phyloP scores from a whole-genome alignment of 2,329 filamentous ascomycete species.

The Chrysoporthe cubensis region DNA sequence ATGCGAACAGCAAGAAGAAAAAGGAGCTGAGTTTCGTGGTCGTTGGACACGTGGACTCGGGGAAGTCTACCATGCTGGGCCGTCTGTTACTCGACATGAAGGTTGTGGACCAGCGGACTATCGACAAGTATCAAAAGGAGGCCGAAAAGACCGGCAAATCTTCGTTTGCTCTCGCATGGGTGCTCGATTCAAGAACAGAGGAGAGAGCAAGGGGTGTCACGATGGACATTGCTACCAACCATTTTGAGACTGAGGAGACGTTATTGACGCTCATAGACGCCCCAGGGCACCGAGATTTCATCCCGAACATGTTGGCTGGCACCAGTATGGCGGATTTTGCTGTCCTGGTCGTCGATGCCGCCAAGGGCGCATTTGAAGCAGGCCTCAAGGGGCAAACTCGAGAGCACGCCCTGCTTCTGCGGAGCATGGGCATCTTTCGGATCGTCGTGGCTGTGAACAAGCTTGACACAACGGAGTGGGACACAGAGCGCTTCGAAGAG shows the following conservation, averaged over 20 bases:
- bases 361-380: slow-evolving; percentile 88
- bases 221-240: slow-evolving; percentile 93
- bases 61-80: slow-evolving; percentile 97
- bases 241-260: slow-evolving; percentile 87
- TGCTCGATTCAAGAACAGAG: slow-evolving; percentile 89
- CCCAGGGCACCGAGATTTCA: slow-evolving; percentile 92
- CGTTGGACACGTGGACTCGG: slow-evolving; percentile 96
- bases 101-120: slow-evolving; percentile 82
- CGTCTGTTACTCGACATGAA: slow-evolving; percentile 88
- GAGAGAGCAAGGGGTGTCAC: slow-evolving; percentile 90
- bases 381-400: slow-evolving; percentile 92
- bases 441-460: slow-evolving; percentile 95
- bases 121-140: slow-evolving; percentile 87
- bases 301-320: slow-evolving; percentile 98
- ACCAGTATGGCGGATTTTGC: slow-evolving; percentile 96
- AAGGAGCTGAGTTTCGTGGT: slow-evolving; percentile 89
- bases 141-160: slow-evolving; percentile 91
- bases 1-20: slow-evolving; percentile 74
- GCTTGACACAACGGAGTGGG: slow-evolving; percentile 86
- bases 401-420: slow-evolving; percentile 86
- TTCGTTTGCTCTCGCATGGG: slow-evolving; percentile 96
- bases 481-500: slow-evolving; percentile 78
- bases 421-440: slow-evolving; percentile 87
- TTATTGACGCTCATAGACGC: slow-evolving; percentile 94
- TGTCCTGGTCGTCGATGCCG: slow-evolving; percentile 89